Base-by-base conservation (phyloP, 257 asterid species). In the Nicotiana attenuata region DNA sequence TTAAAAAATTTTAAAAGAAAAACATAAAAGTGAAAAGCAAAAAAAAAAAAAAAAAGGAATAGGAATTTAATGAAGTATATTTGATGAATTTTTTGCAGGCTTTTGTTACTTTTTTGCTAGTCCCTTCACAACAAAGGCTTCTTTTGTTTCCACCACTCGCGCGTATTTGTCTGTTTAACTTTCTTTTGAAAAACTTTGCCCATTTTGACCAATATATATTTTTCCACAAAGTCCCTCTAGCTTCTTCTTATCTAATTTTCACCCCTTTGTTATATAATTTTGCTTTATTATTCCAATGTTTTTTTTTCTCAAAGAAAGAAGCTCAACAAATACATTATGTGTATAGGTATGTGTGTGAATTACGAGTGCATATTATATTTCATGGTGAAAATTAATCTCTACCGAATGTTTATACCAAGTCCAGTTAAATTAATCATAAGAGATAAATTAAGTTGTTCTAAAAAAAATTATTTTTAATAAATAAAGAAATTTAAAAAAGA, bases 121-220 rank as follows among this genome's bases (percentile, higher is more conserved):
- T 77, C 78, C 15, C 84, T 81, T 82, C 60, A 29, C 33, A 75
- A 47, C 82, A 84, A 84, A 84, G 82, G 77, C 76, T 63, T 82
- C 85, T 81, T 81, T 83, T 78, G 83, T 57, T 88, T 78, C 83
- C 83, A 80, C 69, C 13, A 11, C 64, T 81, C 90, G 81, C 85
- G 88, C 85, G 41, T 83, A 85, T 60, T 59, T 80, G 80, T 85
- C 84, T 71, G 14, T 71, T 45, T 11, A 52, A 13, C 6, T 52
- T 15, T 1, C 57, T 52, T 52, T 52, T 52, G 57, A 52, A 52
- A 50, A 45, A 71, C 28, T 81, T 26, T 47, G 56, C 22, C 76
- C 52, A 4, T 76, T 55, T 55, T 50, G 64, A 76, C 65, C 59
- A 31, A 38, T 14, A 35, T 53, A 3, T 10, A 15, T 63, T 73